phyloP scores from a whole-genome alignment of 2,329 filamentous ascomycete genomes.

The Stachybotrys chlorohalonatus region DNA sequence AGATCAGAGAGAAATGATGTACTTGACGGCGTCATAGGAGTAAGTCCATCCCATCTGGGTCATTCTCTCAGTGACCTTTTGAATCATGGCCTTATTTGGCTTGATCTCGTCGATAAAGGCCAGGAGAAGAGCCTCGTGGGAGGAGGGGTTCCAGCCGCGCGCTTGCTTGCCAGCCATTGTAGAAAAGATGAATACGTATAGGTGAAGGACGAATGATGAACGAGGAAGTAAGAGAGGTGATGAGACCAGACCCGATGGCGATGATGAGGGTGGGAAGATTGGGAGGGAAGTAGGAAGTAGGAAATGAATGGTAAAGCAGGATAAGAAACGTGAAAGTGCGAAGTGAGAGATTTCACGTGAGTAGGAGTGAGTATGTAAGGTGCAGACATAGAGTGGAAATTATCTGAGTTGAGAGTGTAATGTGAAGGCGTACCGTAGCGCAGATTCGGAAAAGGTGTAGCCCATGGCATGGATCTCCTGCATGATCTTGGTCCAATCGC shows the following conservation, averaged over 20 bases:
- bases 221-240: neutral
- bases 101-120: conserved; percentile 25
- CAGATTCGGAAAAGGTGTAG: conserved; percentile 29
- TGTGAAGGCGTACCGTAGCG: conserved; percentile 25
- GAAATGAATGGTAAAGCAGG: neutral
- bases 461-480: conserved; percentile 25
- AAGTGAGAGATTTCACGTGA: neutral
- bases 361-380: neutral
- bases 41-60: conserved; percentile 26
- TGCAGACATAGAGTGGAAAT: too few species aligned
- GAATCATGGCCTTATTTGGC: conserved; percentile 23
- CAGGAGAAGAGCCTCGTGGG: conserved; percentile 29
- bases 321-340: neutral
- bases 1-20: conserved; percentile 7
- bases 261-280: neutral
- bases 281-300: neutral
- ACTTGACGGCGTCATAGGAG: conserved; percentile 30
- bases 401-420: neutral
- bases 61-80: conserved; percentile 20
- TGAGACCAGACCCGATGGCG: neutral
- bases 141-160: conserved; percentile 24
- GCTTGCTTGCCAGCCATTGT: conserved; percentile 12
- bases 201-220: neutral
- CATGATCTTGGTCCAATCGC: conserved; percentile 27
- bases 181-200: neutral